These are phyloP conservation scores for Plantago coronopus DNA, from an alignment of 305 asterid genomes.

Conservation along the genomic window DNA sequence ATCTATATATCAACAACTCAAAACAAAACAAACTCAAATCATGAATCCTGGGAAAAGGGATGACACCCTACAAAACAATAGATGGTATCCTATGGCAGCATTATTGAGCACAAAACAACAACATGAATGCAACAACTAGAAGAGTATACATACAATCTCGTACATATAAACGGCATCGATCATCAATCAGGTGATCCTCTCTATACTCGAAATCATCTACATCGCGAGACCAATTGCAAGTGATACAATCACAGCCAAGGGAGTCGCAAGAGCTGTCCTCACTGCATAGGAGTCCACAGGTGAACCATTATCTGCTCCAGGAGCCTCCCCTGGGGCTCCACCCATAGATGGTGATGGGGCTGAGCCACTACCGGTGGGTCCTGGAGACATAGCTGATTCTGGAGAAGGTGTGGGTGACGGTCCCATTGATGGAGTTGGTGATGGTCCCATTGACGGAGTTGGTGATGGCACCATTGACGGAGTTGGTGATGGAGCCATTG, in stretches of 20 bases:
- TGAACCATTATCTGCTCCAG: conserved; percentile 7
- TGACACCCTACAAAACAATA: conserved; percentile 1
- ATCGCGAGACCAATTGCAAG: conserved; percentile 24
- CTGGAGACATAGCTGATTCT: conserved; percentile 11
- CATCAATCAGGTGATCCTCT: conserved; percentile 15
- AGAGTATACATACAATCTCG: neutral
- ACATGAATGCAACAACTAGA: conserved; percentile 12
- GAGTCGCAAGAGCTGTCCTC: neutral
- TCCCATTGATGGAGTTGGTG: conserved; percentile 19
- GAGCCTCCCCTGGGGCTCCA: conserved; percentile 9
- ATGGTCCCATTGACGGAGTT: conserved; percentile 6
- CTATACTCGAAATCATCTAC: conserved; percentile 23
- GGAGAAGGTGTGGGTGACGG: conserved; percentile 16
- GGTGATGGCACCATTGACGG: conserved; percentile 19
- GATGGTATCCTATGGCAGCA: conserved; percentile 20
- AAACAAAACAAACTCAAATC: conserved; percentile 2
- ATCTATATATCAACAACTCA: conserved; percentile 4
- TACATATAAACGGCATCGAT: conserved; percentile 7
- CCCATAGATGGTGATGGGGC: conserved; percentile 24
- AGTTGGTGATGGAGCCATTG: conserved; percentile 1
- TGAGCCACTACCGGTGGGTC: conserved; percentile 24
- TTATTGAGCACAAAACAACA: conserved; percentile 15
- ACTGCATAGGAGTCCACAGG: conserved; percentile 17
- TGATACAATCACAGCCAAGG: conserved; percentile 18
- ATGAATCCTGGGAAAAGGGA: conserved; percentile 15